Evolutionary conservation across 352 stramenopile genomes (phyloP).

Genomic region (Phytopythium ostracodes): DNA sequence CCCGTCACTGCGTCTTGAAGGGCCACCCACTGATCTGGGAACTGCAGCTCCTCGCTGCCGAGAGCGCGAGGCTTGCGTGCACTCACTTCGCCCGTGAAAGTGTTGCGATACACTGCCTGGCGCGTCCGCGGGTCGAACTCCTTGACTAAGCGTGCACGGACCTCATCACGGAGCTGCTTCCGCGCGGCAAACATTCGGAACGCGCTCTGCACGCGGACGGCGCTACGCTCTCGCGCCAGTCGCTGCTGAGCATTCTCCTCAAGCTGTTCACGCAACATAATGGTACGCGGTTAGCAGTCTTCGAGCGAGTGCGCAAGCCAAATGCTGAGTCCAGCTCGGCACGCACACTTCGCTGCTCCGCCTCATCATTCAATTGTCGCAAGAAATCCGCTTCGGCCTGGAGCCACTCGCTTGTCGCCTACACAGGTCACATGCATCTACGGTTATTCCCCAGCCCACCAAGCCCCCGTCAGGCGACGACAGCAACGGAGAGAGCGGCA

Average conservation of each 20-base stretch:
- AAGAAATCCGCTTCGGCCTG: constrained; percentile 49
- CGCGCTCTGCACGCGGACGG: constrained; percentile 44
- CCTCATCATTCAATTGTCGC: constrained; percentile 34
- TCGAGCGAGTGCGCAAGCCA: background rate
- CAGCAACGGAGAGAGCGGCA: background rate
- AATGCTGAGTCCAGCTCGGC: constrained; percentile 3
- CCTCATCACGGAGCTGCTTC: constrained; percentile 41
- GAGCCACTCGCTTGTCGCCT: constrained; percentile 51
- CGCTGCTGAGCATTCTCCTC: constrained; percentile 34
- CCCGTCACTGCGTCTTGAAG: constrained; percentile 40
- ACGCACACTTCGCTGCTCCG: constrained; percentile 42
- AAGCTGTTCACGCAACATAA: constrained; percentile 20
- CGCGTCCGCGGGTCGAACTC: constrained; percentile 42
- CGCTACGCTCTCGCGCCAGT: constrained; percentile 31
- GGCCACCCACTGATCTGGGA: constrained; percentile 54
- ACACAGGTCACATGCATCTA: background rate
- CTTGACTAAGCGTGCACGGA: constrained; percentile 48
- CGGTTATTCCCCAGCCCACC: background rate
- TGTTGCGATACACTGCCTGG: constrained; percentile 53
- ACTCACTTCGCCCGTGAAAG: constrained; percentile 24
- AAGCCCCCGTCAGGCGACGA: background rate
- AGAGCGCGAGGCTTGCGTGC: constrained; percentile 51
- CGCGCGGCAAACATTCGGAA: constrained; percentile 55
- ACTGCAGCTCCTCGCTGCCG: constrained; percentile 50
- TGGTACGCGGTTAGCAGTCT: background rate